Percentiles rank a stretch among this genome's conserved stretches.
phyloP scores from a whole-genome alignment of 2,329 filamentous ascomycete species.

The Curvularia lunata region DNA sequence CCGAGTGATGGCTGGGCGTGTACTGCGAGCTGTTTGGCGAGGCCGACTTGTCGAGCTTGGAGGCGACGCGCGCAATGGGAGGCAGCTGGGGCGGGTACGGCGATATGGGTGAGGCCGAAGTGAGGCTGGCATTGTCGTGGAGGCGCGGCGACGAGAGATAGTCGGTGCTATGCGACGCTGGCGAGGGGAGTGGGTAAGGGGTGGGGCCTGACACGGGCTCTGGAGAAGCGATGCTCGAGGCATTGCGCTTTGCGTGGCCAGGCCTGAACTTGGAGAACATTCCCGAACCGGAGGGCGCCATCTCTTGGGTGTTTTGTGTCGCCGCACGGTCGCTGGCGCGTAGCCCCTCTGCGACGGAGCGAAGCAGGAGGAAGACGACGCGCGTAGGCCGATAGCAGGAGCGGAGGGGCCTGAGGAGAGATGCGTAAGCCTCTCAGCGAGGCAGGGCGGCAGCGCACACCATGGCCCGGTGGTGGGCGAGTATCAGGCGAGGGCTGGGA shows the following conservation, averaged over 20 bases:
- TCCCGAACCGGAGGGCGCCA: slow-evolving; percentile 50
- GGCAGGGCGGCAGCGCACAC: slow-evolving; percentile 37
- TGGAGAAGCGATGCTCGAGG: slow-evolving; percentile 44
- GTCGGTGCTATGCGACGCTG: slow-evolving; percentile 37
- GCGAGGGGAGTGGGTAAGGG: slow-evolving; percentile 35
- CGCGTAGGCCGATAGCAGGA: not conserved
- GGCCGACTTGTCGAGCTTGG: slow-evolving; percentile 37
- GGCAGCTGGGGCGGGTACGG: slow-evolving; percentile 49
- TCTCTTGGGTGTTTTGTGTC: slow-evolving; percentile 22
- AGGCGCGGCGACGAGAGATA: slow-evolving; percentile 42
- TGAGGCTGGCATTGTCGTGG: slow-evolving; percentile 37
- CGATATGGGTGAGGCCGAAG: slow-evolving; percentile 46
- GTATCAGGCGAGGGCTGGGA: slow-evolving; percentile 8
- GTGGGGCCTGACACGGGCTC: slow-evolving; percentile 39
- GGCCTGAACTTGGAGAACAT: slow-evolving; percentile 51
- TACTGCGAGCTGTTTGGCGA: slow-evolving; percentile 19
- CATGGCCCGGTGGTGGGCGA: slow-evolving; percentile 29
- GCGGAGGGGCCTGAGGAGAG: slow-evolving; percentile 9
- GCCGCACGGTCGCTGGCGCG: slow-evolving; percentile 28
- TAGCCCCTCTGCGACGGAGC: slow-evolving; percentile 13
- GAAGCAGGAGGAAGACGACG: slow-evolving; percentile 9
- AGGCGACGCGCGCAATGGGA: slow-evolving; percentile 49
- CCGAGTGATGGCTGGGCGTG: slow-evolving; percentile 19
- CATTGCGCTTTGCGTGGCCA: slow-evolving; percentile 49
- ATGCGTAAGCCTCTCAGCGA: slow-evolving; percentile 42